Percentiles rank a stretch among this genome's conserved stretches.
phyloP scores from a whole-genome alignment of 441 rosid species.

The Eruca vesicaria region DNA sequence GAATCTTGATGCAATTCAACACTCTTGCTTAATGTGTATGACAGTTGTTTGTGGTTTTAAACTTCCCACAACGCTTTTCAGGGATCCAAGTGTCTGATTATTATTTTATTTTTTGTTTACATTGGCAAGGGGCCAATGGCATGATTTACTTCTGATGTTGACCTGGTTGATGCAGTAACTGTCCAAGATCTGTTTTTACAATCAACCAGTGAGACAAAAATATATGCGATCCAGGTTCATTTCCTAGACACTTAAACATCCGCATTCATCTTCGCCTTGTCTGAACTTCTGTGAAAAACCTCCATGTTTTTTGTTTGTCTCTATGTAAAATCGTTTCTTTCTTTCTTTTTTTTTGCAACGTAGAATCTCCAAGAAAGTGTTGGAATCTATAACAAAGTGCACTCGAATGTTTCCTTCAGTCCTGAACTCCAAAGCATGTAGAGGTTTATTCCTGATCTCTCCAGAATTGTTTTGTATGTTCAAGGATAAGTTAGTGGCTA shows the following conservation, averaged over 20 bases:
- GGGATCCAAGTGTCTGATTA: conserved; percentile 84
- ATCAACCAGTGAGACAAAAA: conserved; percentile 86
- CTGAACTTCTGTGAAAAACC: neutral
- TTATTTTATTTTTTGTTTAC: conserved; percentile 1
- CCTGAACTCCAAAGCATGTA: conserved; percentile 85
- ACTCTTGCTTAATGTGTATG: conserved; percentile 6
- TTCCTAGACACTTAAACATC: conserved; percentile 19
- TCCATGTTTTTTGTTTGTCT: no score
- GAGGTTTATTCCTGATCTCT: conserved; percentile 47
- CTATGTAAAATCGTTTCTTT: conserved; percentile 15
- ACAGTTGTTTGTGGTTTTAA: neutral
- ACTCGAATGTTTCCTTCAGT: conserved; percentile 71
- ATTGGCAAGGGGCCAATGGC: neutral
- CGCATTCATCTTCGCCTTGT: neutral
- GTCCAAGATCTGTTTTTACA: conserved; percentile 86
- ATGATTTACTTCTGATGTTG: conserved; percentile 22
- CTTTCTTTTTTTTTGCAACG: conserved; percentile 27
- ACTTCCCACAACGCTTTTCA: conserved; percentile 27
- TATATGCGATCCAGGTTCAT: conserved; percentile 75
- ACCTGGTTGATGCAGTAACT: conserved; percentile 56
- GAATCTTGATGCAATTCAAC: conserved; percentile 27
- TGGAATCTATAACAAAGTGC: conserved; percentile 73
- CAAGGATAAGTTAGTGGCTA: no score
- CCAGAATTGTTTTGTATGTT: neutral
- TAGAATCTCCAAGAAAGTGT: conserved; percentile 81